These are phyloP conservation scores for Microbotryum violaceum DNA, from an alignment of 1,284 basidiomycete species.

Conservation along the genomic window DNA sequence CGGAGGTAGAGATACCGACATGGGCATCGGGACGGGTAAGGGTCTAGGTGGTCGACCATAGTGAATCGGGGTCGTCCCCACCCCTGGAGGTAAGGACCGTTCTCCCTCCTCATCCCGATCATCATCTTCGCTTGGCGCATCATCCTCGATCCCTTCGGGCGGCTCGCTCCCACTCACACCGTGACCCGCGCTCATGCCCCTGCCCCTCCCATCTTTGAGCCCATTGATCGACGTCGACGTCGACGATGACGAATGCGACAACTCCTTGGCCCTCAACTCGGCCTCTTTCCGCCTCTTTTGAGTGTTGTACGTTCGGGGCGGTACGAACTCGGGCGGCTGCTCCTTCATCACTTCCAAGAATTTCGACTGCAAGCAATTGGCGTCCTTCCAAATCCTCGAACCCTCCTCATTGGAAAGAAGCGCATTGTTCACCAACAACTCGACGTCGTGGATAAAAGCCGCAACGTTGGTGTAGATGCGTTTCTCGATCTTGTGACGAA, in stretches of 20 bases:
- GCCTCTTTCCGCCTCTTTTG: constrained; percentile 9
- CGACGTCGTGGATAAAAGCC: constrained; percentile 33
- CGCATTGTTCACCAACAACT: constrained; percentile 32
- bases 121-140: neutral
- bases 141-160: constrained; percentile 1
- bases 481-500: constrained; percentile 25
- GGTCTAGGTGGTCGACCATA: no score
- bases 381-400: constrained; percentile 34
- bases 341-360: constrained; percentile 33
- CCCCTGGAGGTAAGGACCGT: no score
- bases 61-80: no score
- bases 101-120: neutral
- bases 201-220: neutral
- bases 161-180: constrained; percentile 1
- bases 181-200: neutral
- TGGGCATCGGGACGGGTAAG: no score
- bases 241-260: neutral
- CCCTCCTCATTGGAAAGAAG: constrained; percentile 35
- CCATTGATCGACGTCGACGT: neutral
- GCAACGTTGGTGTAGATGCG: constrained; percentile 29
- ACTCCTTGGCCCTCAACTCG: neutral
- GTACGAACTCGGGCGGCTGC: constrained; percentile 30
- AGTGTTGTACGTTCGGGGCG: constrained; percentile 16
- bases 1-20: no score
- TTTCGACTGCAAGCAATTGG: constrained; percentile 30